Conservation (phyloP, 768 basidiomycete genomes). For the Mycena floridula region DNA sequence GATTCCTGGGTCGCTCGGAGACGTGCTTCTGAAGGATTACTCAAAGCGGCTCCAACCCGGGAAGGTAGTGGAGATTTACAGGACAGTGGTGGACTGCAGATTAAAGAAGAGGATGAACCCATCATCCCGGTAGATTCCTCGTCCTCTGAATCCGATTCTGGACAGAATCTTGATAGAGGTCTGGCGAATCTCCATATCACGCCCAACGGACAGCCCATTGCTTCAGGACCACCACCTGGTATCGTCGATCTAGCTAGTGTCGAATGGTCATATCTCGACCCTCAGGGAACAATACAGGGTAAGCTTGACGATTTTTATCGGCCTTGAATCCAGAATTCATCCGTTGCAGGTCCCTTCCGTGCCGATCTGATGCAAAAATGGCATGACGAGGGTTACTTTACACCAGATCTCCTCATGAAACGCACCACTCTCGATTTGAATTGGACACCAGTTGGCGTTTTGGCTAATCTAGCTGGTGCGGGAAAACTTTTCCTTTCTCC, state of each 20-base stretch:
- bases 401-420: slow-evolving; percentile 77
- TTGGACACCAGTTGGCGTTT: slow-evolving; percentile 60
- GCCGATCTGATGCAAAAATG: slow-evolving; percentile 92
- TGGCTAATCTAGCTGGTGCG: slow-evolving; percentile 43
- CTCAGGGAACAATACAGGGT: slow-evolving; percentile 91
- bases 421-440: slow-evolving; percentile 63
- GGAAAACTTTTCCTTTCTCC: slow-evolving; percentile 63
- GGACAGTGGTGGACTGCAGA: slow-evolving; percentile 38
- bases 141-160: not conserved
- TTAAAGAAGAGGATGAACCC: slow-evolving; percentile 59
- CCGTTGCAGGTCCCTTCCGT: slow-evolving; percentile 71
- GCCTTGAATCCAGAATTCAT: slow-evolving; percentile 5
- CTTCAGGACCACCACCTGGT: slow-evolving; percentile 34
- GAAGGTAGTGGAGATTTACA: slow-evolving; percentile 31
- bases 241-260: slow-evolving; percentile 50
- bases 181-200: slow-evolving; percentile 10
- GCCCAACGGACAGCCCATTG: slow-evolving; percentile 6
- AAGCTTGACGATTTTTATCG: slow-evolving; percentile 1
- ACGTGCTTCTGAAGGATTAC: slow-evolving; percentile 50
- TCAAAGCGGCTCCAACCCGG: slow-evolving; percentile 33
- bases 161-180: slow-evolving; percentile 4
- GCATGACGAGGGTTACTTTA: slow-evolving; percentile 88
- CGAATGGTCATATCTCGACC: slow-evolving; percentile 92
- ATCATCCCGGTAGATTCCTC: slow-evolving; percentile 2
- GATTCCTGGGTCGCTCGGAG: slow-evolving; percentile 67